phyloP scores from a whole-genome alignment of 2,329 filamentous ascomycete species.

The Nectriaceae sp. region DNA sequence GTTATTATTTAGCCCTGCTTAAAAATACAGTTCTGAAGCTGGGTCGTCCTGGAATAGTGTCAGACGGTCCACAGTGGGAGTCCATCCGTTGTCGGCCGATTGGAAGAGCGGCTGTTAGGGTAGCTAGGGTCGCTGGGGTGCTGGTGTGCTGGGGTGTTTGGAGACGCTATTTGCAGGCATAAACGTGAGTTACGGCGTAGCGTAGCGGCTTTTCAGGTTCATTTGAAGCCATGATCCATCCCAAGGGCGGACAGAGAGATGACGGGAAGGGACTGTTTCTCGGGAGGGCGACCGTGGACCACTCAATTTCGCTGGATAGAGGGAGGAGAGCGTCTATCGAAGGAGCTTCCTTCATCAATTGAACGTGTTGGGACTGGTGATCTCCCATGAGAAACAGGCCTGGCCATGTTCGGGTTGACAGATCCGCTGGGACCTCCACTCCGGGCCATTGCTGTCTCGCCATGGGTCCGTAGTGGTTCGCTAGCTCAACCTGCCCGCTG shows the following conservation, averaged over 20 bases:
- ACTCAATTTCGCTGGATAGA: too few species aligned
- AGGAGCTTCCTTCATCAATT: too few species aligned
- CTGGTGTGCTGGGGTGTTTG: slow-evolving; percentile 20
- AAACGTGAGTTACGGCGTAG: slow-evolving; percentile 25
- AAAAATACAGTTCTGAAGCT: slow-evolving; percentile 23
- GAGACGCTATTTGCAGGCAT: slow-evolving; percentile 28
- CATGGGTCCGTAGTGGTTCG: slow-evolving; percentile 20
- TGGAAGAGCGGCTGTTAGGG: slow-evolving; percentile 19
- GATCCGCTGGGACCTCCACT: slow-evolving; percentile 27
- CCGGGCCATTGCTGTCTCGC: slow-evolving; percentile 27
- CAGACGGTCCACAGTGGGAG: slow-evolving; percentile 9
- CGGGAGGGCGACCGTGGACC: too few species aligned
- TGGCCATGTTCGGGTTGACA: slow-evolving; percentile 25
- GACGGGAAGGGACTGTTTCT: not conserved
- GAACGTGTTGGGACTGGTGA: not conserved
- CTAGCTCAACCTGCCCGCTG: slow-evolving; percentile 31
- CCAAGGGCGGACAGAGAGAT: not conserved
- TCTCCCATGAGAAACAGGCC: not conserved
- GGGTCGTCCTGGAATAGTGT: slow-evolving; percentile 13
- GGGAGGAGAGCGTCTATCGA: too few species aligned
- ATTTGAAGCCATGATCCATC: slow-evolving; percentile 12
- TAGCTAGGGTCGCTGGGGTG: slow-evolving; percentile 7
- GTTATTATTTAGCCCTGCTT: not conserved
- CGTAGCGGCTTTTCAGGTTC: slow-evolving; percentile 16
- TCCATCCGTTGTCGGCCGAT: slow-evolving; percentile 24